Conservation (phyloP, 306 rosid species). For the Citrullus mucosospermus region DNA sequence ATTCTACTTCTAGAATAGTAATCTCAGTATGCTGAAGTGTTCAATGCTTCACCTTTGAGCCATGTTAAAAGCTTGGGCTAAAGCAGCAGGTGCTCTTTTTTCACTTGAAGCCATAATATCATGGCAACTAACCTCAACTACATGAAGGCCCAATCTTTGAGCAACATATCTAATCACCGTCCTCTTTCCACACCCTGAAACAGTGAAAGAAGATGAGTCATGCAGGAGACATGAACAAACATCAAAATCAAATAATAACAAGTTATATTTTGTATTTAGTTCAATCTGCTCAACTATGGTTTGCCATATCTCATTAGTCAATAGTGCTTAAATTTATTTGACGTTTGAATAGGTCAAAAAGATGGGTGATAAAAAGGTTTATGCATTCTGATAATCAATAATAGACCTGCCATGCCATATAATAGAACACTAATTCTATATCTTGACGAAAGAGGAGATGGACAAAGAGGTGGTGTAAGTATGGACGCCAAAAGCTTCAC, state of each 20-base stretch:
- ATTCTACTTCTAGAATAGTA: neutral
- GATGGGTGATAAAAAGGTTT: neutral
- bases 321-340: neutral
- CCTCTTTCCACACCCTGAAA: conserved; percentile 94
- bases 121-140: conserved; percentile 87
- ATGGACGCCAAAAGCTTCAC: conserved; percentile 69
- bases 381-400: conserved; percentile 3
- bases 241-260: neutral
- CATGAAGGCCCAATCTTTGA: conserved; percentile 75
- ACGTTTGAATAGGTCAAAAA: neutral
- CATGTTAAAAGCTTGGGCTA: conserved; percentile 73
- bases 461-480: conserved; percentile 70
- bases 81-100: conserved; percentile 47
- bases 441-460: conserved; percentile 71
- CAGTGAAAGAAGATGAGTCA: conserved; percentile 7
- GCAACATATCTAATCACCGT: conserved; percentile 74
- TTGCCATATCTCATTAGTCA: neutral
- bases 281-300: neutral
- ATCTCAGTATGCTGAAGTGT: conserved; percentile 1
- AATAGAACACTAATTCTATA: conserved; percentile 80
- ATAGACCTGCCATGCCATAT: conserved; percentile 71
- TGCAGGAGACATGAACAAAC: neutral
- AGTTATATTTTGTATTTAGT: neutral
- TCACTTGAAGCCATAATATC: conserved; percentile 48
- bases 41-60: conserved; percentile 54